Evolutionary conservation across 345 rosid species (phyloP), one percentile per base, ranked within the genome.

Genomic region (Salix exigua): DNA sequence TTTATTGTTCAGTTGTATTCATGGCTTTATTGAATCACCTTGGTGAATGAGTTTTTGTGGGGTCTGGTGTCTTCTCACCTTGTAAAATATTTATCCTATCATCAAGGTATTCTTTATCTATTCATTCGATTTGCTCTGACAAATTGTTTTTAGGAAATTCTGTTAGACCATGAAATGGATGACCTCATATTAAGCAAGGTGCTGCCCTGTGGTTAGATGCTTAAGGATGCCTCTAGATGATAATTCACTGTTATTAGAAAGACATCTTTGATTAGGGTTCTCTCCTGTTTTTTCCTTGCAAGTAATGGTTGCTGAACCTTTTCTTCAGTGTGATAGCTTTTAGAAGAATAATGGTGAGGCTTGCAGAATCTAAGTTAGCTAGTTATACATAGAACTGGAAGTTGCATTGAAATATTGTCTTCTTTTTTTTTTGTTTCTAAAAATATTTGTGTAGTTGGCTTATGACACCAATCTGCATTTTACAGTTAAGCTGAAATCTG

Each of bases 401-500:
- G 46, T 38, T 78, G 35, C 66, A 48, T 67, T 16, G 4, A 58
- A n/a, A n/a, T 58, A 58, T 23, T 55, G 28, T 7, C 37, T 35
- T 35, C 11, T 46, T 23, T 30, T 53, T 12, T 13, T 63, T 7
- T 26, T 11, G 25, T 63, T 63, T 19, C 19, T 71, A 40, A 75
- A 66, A 71, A 63, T 55, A 30, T 73, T 17, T 44, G 26, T 42
- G 28, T 50, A 30, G 61, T 33, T 77, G 75, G 65, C 44, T 61
- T 38, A 13, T 76, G 72, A 55, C 51, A 35, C 73, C 81, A 63
- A 76, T 73, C 66, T 73, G 48, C 70, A 28, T 78, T 75, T 72
- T 42, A 88, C 91, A 93, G 96, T 73, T 46, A 91, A 88, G 82
- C 87, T 58, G 81, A 86, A 81, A 70, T 75, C 75, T 55, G 81